Base-by-base conservation (phyloP, 306 rosid genomes). In the Vigna nakashimae region DNA sequence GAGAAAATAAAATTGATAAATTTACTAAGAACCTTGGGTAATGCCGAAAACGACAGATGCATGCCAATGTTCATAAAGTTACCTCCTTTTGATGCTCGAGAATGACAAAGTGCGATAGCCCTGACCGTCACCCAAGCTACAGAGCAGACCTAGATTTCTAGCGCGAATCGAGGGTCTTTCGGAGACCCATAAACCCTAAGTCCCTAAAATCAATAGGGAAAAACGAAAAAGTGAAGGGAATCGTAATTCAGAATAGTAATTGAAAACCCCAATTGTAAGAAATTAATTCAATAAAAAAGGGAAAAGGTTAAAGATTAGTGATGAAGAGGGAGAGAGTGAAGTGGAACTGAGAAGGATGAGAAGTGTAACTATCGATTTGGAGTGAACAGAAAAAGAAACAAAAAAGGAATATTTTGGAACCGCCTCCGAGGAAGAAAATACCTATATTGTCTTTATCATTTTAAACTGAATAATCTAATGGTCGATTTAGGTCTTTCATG, bases 61-160 rank as follows among this genome's bases (percentile, higher is more conserved):
- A 36, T 63, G 26, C 22, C 7, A 51, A 65, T 34, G 68, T 32
- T 53, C 30, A 17, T 9, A 17, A 45, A 18, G 48, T 52, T 79
- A 80, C 84, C 89, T 82, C 26, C 53, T 67, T 74, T 74, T 76
- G 51, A 24, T 53, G 69, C 75, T 71, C 75, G 67, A 63, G 74
- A 71, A 77, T 56, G 75, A 48, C 24, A 40, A 81, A 64, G 66
- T 36, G 71, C 26, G 46, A 64, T 38, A 34, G 50, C 32, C 43
- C 30, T 62, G 30, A 13, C 30, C 62, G 40, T n/a, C 49, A 62
- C 46, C 69, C 69, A 73, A 26, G 75, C 52, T 82, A 50, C 42
- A 69, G 18, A 60, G 11, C 50, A 86, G 32, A 66, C 53, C 77
- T 79, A 52, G 56, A 79, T 71, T 65, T 50, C n/a, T 32, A 66